phyloP scores from a whole-genome alignment of 163 green algal species.

The Picocystis sp. region DNA sequence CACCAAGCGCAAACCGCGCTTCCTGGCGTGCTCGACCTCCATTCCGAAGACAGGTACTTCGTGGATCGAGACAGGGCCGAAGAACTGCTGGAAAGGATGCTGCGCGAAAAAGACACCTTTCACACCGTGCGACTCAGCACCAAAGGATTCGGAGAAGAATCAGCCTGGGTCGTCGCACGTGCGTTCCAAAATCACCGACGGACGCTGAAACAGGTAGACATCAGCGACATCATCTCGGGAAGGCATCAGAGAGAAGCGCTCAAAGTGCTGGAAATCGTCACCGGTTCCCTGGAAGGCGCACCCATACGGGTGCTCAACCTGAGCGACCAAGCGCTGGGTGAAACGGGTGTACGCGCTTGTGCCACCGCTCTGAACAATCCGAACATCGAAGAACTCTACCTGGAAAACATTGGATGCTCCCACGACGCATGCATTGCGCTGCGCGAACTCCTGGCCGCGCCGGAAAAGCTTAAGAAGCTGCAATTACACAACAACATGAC shows the following conservation, averaged over 20 bases:
- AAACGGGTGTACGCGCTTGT: slow-evolving; percentile 83
- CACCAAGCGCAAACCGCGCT: too few relatives aligned
- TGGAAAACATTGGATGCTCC: slow-evolving; percentile 88
- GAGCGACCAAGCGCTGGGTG: slow-evolving; percentile 82
- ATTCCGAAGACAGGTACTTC: slow-evolving; percentile 47
- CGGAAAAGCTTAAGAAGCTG: slow-evolving; percentile 29
- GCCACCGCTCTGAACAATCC: slow-evolving; percentile 41
- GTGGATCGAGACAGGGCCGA: slow-evolving; percentile 49
- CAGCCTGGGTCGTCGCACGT: slow-evolving; percentile 50
- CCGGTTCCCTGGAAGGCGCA: slow-evolving; percentile 26
- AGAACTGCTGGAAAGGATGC: slow-evolving; percentile 44
- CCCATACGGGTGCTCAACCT: slow-evolving; percentile 56
- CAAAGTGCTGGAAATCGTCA: slow-evolving; percentile 54
- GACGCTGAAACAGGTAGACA: slow-evolving; percentile 57
- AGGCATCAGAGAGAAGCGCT: slow-evolving; percentile 75
- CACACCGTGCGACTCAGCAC: slow-evolving; percentile 59
- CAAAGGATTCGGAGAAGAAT: slow-evolving; percentile 78
- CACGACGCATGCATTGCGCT: slow-evolving; percentile 68
- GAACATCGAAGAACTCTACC: slow-evolving; percentile 49
- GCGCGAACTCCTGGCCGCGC: slow-evolving; percentile 45
- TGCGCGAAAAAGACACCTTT: slow-evolving; percentile 33
- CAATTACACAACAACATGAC: slow-evolving; percentile 97
- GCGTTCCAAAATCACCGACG: slow-evolving; percentile 41
- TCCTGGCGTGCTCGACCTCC: neutral
- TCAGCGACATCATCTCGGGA: slow-evolving; percentile 88